phyloP scores from a whole-genome alignment of 1,284 basidiomycete species.

The Termitomyces sp. region DNA sequence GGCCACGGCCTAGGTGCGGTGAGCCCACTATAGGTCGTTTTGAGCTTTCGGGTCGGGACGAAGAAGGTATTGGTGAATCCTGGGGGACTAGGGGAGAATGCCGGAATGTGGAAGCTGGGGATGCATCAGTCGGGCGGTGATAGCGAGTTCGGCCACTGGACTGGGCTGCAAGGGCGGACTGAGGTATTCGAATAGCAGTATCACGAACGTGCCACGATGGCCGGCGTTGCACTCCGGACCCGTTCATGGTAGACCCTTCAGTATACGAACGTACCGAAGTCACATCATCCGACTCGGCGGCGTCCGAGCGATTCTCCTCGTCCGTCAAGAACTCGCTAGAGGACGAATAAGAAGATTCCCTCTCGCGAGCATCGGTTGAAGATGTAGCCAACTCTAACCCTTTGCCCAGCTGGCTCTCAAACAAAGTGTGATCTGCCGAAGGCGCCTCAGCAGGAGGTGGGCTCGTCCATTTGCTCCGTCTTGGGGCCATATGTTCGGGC shows the following conservation, averaged over 20 bases:
- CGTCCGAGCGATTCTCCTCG: conserved; percentile 52
- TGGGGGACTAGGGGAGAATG: conserved; percentile 18
- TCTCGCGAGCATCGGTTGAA: conserved; percentile 50
- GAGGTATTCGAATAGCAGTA: conserved; percentile 23
- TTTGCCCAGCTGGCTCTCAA: conserved; percentile 59
- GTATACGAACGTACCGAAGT: conserved; percentile 57
- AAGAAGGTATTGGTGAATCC: conserved; percentile 19
- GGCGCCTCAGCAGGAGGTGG: conserved; percentile 76
- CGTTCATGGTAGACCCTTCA: conserved; percentile 32
- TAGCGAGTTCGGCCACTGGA: conserved; percentile 24
- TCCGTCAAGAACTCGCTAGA: conserved; percentile 62
- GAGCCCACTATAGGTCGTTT: conserved; percentile 39
- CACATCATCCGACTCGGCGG: conserved; percentile 60
- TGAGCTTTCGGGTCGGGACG: conserved; percentile 30
- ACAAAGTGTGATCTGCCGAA: conserved; percentile 56
- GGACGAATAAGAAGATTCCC: conserved; percentile 39
- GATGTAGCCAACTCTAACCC: conserved; percentile 64
- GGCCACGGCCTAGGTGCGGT: conserved; percentile 31
- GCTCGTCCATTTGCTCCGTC: conserved; percentile 73
- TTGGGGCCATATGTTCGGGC: conserved; percentile 79
- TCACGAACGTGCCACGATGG: conserved; percentile 39
- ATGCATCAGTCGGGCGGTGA: conserved; percentile 21
- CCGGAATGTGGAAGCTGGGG: conserved; percentile 18
- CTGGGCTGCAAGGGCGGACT: conserved; percentile 14
- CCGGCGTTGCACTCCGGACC: conserved; percentile 27